Conservation (phyloP, 2,329 filamentous ascomycete species). For the Amauroascus verrucosus region DNA sequence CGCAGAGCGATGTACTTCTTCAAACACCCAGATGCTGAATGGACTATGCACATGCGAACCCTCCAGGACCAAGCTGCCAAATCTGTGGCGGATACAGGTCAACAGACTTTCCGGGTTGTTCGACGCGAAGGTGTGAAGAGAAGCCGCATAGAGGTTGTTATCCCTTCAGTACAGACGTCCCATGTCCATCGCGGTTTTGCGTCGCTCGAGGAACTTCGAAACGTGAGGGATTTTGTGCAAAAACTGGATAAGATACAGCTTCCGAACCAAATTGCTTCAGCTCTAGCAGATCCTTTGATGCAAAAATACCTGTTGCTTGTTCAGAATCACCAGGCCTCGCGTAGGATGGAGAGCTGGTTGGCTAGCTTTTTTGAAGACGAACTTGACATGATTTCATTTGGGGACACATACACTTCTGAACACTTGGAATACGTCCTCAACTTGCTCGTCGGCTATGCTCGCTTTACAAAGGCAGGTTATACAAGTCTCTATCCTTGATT, state of each 20-base stretch:
- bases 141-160: constrained; percentile 41
- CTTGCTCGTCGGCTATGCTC: constrained; percentile 27
- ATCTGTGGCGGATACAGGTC: constrained; percentile 30
- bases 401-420: constrained; percentile 27
- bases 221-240: constrained; percentile 56
- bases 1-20: constrained; percentile 28
- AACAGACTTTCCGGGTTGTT: constrained; percentile 54
- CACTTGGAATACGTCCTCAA: constrained; percentile 29
- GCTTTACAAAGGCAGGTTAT: constrained; percentile 30
- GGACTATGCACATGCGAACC: constrained; percentile 56
- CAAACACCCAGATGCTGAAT: constrained; percentile 64
- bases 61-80: constrained; percentile 49
- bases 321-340: constrained; percentile 43
- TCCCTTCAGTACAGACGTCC: constrained; percentile 64
- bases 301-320: constrained; percentile 65
- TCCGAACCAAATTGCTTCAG: constrained; percentile 70
- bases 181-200: constrained; percentile 52
- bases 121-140: constrained; percentile 43
- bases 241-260: constrained; percentile 69
- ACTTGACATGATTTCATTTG: constrained; percentile 31
- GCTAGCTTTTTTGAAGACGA: constrained; percentile 31
- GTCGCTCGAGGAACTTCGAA: constrained; percentile 66
- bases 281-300: constrained; percentile 63
- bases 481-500: neutral
- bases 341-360: constrained; percentile 32